Evolutionary conservation across 1,139 yeast genomes (phyloP), one percentile per base, ranked within the genome.

Genomic region (Wickerhamiella pararugosa): DNA sequence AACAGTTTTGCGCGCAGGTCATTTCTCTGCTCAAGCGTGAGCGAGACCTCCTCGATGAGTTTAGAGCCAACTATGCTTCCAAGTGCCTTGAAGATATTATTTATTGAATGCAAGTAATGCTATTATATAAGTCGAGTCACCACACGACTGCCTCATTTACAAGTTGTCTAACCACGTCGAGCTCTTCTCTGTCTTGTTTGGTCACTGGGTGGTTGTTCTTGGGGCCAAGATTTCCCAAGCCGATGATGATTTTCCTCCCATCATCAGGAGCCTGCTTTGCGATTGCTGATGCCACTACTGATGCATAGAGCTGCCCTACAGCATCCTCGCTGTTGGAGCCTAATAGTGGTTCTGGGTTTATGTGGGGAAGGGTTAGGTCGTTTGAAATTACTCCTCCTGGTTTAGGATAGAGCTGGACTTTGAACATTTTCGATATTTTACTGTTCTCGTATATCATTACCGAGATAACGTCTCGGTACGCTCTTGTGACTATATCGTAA

Each of bases 181-280:
- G 52, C 50, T 60, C 57, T 34, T 52, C 51, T 4, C 65, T 49
- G 37, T 61, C 60, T 4, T 42, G 48, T 7, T 42, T 36, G 2
- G 50, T 48, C 31, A 60, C 55, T 15, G 21, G 21, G 21, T 15
- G 21, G 10, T 49, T 47, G 15, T 47, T 49, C 5, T 49, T 43
- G 2, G 64, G 62, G 3, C 64, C 65, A 32, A 58, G 36, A 26
- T 53, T 49, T 3, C 59, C 63, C 8, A 62, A 48, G 3, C 65
- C 65, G n/a, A 63, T 53, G n/a, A 63, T 53, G 10, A 63, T 57
- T 5, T 50, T 47, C 8, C 67, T 45, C 25, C 50, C 41, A 42
- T 63, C 67, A 25, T 60, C 58, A 0, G 65, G 65, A 4, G 54
- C 48, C 38, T 62, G 65, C 28, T 60, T 49, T 3, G 58, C 51